These are phyloP conservation scores for Graphilbum sp. DNA, from an alignment of 2,329 filamentous ascomycete species.

Conservation along the genomic window DNA sequence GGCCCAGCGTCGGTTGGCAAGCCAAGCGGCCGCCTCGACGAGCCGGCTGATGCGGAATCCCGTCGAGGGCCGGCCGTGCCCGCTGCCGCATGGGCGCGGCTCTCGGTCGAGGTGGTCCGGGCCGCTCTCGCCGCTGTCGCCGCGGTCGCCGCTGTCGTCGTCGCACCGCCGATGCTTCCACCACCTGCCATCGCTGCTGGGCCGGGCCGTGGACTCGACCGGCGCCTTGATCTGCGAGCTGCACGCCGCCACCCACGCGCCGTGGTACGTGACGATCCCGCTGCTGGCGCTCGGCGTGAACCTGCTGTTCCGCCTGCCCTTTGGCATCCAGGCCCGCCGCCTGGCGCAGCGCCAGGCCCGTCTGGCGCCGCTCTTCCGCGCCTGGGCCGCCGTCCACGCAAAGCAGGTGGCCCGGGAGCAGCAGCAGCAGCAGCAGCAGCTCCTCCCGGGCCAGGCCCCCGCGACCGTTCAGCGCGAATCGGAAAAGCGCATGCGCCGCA, in stretches of 20 bases:
- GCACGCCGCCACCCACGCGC: conserved; percentile 25
- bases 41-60: no score
- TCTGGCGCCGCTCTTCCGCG: conserved; percentile 17
- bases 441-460: not conserved
- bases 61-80: no score
- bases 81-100: no score
- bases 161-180: conserved; percentile 1
- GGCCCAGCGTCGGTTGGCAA: no score
- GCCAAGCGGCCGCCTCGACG: no score
- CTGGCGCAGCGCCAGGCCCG: conserved; percentile 15
- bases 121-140: no score
- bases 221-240: conserved; percentile 26
- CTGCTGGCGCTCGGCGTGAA: conserved; percentile 25
- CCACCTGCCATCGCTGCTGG: conserved; percentile 9
- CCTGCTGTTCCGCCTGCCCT: conserved; percentile 28
- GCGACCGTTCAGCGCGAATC: conserved; percentile 9
- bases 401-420: conserved; percentile 9
- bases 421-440: not conserved
- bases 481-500: conserved; percentile 12
- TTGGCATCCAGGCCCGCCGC: conserved; percentile 22
- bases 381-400: conserved; percentile 17
- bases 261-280: conserved; percentile 39
- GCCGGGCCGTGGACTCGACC: conserved; percentile 19
- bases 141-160: no score
- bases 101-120: no score